These are phyloP conservation scores for Vaccinium corymbosum DNA, from an alignment of 148 eudicot species.

Conservation along the genomic window DNA sequence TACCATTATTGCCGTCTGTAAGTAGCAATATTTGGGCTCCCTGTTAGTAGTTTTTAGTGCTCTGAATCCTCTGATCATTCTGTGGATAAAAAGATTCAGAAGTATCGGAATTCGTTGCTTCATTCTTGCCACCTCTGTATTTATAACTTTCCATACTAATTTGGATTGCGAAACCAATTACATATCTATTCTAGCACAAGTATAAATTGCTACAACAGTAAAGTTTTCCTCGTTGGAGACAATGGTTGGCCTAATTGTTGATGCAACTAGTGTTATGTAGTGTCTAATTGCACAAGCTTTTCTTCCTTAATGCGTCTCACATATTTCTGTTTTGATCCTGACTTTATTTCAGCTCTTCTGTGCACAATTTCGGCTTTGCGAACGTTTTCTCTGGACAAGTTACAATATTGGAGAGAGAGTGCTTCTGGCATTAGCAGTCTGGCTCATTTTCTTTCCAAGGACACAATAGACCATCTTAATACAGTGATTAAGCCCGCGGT, in stretches of 20 bases:
- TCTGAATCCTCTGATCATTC: no score
- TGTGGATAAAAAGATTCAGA: no score
- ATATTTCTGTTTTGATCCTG: not conserved
- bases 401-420: constrained; percentile 90
- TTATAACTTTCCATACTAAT: not conserved
- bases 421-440: constrained; percentile 95
- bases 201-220: not conserved
- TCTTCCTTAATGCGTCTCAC: not conserved
- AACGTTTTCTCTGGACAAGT: constrained; percentile 80
- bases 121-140: not conserved
- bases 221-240: not conserved
- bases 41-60: not conserved
- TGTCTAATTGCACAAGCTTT: not conserved
- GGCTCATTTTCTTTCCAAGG: constrained; percentile 90
- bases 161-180: not conserved
- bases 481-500: constrained; percentile 74
- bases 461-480: constrained; percentile 80
- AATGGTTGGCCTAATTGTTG: not conserved
- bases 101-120: no score
- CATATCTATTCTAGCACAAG: not conserved
- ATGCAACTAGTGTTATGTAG: not conserved
- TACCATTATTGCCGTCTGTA: constrained; percentile 66
- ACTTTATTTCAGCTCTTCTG: constrained; percentile 62
- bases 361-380: constrained; percentile 93
- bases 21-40: constrained; percentile 21